Evolutionary conservation across 2,329 filamentous ascomycete genomes (phyloP).

Genomic region (Fusarium camptoceras): DNA sequence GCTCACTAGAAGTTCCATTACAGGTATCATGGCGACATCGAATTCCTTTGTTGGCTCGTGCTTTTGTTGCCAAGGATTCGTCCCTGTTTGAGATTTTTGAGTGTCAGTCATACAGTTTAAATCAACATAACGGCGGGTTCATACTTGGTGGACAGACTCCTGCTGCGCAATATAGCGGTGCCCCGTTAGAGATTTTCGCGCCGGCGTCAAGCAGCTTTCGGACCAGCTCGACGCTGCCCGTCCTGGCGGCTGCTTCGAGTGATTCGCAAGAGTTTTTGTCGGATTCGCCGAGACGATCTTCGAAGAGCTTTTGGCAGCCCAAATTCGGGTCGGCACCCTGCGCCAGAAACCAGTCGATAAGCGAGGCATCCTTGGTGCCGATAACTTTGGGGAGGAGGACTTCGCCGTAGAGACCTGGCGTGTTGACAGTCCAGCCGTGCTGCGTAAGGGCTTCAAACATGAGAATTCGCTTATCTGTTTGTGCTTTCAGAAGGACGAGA

Average conservation of each 20-base stretch:
- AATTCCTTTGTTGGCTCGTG: constrained; percentile 12
- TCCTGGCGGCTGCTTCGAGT: constrained; percentile 22
- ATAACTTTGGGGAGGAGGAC: constrained; percentile 25
- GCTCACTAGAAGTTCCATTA: constrained; percentile 31
- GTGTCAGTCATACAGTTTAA: not conserved
- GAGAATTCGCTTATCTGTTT: not conserved
- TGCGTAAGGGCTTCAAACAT: constrained; percentile 24
- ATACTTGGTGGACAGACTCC: constrained; percentile 5
- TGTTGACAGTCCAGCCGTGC: constrained; percentile 35
- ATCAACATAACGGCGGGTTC: not conserved
- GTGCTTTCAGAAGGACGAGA: constrained; percentile 14
- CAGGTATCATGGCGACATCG: constrained; percentile 20
- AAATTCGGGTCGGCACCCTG: constrained; percentile 39
- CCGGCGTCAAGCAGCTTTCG: constrained; percentile 31
- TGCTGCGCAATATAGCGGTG: constrained; percentile 34
- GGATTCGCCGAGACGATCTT: constrained; percentile 22
- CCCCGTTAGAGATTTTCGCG: constrained; percentile 23
- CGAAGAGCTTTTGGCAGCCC: constrained; percentile 16
- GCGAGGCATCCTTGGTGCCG: not conserved
- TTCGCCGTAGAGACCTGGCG: constrained; percentile 22
- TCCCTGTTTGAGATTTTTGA: not conserved
- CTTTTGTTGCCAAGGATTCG: not conserved
- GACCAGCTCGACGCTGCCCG: constrained; percentile 7
- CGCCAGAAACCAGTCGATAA: constrained; percentile 39
- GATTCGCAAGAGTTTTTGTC: constrained; percentile 25